A percentile compares a stretch with the other conserved stretches of the same genome.
phyloP scores from a whole-genome alignment of 129 eudicot genomes.

The Flaveria robusta region DNA sequence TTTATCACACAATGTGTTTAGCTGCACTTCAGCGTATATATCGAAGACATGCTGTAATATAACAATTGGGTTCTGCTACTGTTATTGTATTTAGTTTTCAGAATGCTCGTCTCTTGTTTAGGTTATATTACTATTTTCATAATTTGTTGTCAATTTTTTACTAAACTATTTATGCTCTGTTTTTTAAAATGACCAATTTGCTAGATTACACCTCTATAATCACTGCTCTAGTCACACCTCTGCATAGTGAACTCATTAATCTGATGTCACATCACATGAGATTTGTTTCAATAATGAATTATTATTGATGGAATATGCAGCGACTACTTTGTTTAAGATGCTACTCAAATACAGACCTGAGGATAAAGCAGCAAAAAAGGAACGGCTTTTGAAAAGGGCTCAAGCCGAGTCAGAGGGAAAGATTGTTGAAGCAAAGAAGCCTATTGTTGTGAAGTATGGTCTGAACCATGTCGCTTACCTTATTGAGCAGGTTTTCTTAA shows the following conservation, averaged over 20 bases:
- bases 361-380: conserved; percentile 65
- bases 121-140: background rate
- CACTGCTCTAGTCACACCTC: too few relatives aligned
- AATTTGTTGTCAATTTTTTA: too few relatives aligned
- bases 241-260: too few relatives aligned
- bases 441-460: conserved; percentile 74
- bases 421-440: conserved; percentile 56
- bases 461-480: conserved; percentile 71
- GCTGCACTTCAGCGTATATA: too few relatives aligned
- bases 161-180: background rate
- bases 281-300: too few relatives aligned
- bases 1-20: too few relatives aligned
- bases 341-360: conserved; percentile 15
- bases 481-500: conserved; percentile 50
- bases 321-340: conserved; percentile 9
- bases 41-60: too few relatives aligned
- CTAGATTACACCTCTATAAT: background rate
- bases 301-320: conserved; percentile 7
- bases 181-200: background rate
- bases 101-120: background rate
- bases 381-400: conserved; percentile 62
- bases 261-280: too few relatives aligned
- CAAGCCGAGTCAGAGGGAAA: conserved; percentile 82
- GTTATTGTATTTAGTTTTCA: too few relatives aligned
- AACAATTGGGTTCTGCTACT: too few relatives aligned